Percentiles rank a stretch among this genome's conserved stretches.
These are phyloP conservation scores for Arthrobotrys sphaeroides DNA, from an alignment of 2,329 filamentous ascomycete species.

Conservation along the genomic window DNA sequence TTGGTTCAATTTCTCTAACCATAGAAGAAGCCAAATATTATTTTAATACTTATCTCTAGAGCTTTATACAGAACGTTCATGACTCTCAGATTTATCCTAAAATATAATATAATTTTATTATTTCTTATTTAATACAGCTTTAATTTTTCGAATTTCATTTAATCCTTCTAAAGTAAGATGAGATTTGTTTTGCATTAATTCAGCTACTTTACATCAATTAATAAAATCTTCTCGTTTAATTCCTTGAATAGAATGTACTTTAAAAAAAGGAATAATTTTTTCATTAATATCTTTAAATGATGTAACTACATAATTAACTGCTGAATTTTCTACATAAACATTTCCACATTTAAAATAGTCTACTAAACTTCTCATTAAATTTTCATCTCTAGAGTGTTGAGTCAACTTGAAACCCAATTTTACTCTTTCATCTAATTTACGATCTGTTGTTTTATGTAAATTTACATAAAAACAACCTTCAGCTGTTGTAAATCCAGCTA, in stretches of 20 bases:
- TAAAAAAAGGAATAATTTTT: conserved; percentile 20
- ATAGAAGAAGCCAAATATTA: too few species aligned
- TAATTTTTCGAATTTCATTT: conserved; percentile 16
- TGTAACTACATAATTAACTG: not conserved
- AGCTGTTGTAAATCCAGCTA: not conserved
- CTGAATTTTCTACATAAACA: conserved; percentile 17
- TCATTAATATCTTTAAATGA: not conserved
- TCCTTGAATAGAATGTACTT: conserved; percentile 6
- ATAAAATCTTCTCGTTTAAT: conserved; percentile 4
- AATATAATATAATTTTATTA: conserved; percentile 2
- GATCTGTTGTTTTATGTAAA: conserved; percentile 2
- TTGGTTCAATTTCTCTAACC: too few species aligned
- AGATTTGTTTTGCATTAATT: conserved; percentile 28
- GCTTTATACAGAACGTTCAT: too few species aligned
- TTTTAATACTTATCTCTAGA: too few species aligned
- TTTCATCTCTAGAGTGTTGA: conserved; percentile 9
- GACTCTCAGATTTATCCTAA: conserved; percentile 6
- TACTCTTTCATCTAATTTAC: conserved; percentile 6
- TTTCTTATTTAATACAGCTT: conserved; percentile 7
- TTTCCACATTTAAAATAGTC: conserved; percentile 35
- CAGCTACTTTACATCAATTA: not conserved
- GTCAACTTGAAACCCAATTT: not conserved
- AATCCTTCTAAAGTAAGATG: conserved; percentile 29
- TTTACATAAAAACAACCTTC: conserved; percentile 2
- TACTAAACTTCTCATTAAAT: conserved; percentile 31